These are phyloP conservation scores for Ottelia alismoides DNA, from an alignment of 106 monocot species.

Conservation along the genomic window DNA sequence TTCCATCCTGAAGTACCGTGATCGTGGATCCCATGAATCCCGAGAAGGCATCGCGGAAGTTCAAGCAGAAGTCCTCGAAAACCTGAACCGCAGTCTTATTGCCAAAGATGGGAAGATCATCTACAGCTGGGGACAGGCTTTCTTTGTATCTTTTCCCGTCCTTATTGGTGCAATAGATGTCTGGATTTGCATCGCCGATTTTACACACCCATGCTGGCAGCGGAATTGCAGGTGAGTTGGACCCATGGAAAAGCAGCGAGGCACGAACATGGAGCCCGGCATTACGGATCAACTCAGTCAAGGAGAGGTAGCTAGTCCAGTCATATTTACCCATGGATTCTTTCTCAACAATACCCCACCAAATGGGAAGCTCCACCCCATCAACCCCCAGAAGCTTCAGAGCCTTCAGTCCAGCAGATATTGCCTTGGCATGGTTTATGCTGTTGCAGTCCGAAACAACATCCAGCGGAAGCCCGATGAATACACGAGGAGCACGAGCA, in stretches of 20 bases:
- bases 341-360: slow-evolving; percentile 48
- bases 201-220: slow-evolving; percentile 38
- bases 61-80: slow-evolving; percentile 30
- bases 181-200: slow-evolving; percentile 32
- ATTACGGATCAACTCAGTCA: slow-evolving; percentile 39
- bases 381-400: slow-evolving; percentile 57
- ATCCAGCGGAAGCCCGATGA: slow-evolving; percentile 64
- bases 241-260: slow-evolving; percentile 30
- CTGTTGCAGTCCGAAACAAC: slow-evolving; percentile 29
- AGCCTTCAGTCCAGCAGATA: slow-evolving; percentile 49
- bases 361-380: slow-evolving; percentile 67
- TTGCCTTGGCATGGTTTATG: slow-evolving; percentile 49
- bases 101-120: slow-evolving; percentile 46
- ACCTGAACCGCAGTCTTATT: slow-evolving; percentile 39
- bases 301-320: slow-evolving; percentile 36
- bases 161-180: slow-evolving; percentile 45
- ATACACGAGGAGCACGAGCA: too few relatives aligned
- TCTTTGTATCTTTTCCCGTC: slow-evolving; percentile 20
- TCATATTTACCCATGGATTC: slow-evolving; percentile 17
- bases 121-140: slow-evolving; percentile 51
- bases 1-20: slow-evolving; percentile 17
- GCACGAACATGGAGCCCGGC: slow-evolving; percentile 41
- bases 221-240: slow-evolving; percentile 8
- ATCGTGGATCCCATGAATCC: slow-evolving; percentile 51
- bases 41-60: slow-evolving; percentile 33